These are phyloP conservation scores for Trichophyton benhamiae DNA, from an alignment of 2,329 filamentous ascomycete genomes.

Conservation along the genomic window DNA sequence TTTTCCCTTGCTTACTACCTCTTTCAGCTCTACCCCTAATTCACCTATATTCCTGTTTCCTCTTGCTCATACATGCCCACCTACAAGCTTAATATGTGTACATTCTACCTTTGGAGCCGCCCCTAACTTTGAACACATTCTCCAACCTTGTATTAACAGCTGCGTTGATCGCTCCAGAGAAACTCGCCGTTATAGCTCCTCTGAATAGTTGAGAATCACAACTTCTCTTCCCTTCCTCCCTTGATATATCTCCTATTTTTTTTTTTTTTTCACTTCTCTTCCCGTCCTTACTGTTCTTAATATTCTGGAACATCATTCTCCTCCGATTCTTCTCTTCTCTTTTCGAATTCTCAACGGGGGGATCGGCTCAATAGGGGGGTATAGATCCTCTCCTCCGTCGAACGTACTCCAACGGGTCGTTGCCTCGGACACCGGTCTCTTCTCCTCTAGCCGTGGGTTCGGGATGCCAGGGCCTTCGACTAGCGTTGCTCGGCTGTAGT, in stretches of 20 bases:
- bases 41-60: background rate
- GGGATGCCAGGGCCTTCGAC: background rate
- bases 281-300: no score
- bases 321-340: background rate
- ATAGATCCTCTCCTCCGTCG: background rate
- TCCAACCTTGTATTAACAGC: constrained; percentile 7
- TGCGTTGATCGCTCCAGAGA: constrained; percentile 9
- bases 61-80: background rate
- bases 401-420: constrained; percentile 1
- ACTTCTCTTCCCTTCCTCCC: background rate
- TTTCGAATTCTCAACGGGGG: constrained; percentile 2
- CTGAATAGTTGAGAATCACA: background rate
- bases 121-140: background rate
- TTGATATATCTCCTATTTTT: background rate
- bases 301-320: background rate
- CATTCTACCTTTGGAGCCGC: background rate
- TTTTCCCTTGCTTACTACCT: background rate
- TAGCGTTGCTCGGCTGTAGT: background rate
- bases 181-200: background rate
- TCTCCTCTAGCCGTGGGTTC: background rate
- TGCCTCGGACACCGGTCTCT: background rate
- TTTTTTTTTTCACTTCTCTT: no score
- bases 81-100: constrained; percentile 7
- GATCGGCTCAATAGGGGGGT: background rate
- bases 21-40: background rate